Evolutionary conservation across 2,329 filamentous ascomycete species (phyloP).

Genomic region (Microcyclospora tardicrescens): DNA sequence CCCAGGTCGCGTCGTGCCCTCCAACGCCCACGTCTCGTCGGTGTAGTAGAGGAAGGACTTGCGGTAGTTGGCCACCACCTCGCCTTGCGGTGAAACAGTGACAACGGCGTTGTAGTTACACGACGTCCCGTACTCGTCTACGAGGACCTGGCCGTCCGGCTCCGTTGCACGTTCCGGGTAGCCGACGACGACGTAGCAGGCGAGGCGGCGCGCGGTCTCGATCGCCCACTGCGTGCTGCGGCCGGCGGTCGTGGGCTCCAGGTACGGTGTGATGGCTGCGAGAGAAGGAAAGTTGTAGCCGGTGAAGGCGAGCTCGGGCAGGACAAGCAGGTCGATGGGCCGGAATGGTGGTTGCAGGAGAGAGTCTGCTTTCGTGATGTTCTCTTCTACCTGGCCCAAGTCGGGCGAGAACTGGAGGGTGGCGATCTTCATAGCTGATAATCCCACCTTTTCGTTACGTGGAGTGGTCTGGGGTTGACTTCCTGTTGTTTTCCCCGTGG

Average conservation of each 20-base stretch:
- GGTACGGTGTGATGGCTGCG: slow-evolving; percentile 51
- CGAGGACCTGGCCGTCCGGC: neutral
- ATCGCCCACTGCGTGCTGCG: slow-evolving; percentile 60
- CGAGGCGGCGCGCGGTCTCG: slow-evolving; percentile 49
- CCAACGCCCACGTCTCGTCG: slow-evolving; percentile 48
- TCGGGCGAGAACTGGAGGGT: slow-evolving; percentile 61
- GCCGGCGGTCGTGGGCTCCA: slow-evolving; percentile 54
- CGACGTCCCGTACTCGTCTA: slow-evolving; percentile 3
- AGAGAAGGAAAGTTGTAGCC: slow-evolving; percentile 69
- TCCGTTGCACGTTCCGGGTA: slow-evolving; percentile 50
- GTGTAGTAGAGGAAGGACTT: slow-evolving; percentile 56
- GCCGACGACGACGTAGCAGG: slow-evolving; percentile 56
- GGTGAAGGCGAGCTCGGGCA: slow-evolving; percentile 66
- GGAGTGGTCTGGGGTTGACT: no score
- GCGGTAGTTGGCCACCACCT: slow-evolving; percentile 47
- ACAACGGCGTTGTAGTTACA: slow-evolving; percentile 46
- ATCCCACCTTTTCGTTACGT: no score
- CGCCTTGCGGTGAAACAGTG: slow-evolving; percentile 41
- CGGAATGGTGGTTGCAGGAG: slow-evolving; percentile 35
- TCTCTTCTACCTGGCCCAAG: slow-evolving; percentile 57
- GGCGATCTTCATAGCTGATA: slow-evolving; percentile 46
- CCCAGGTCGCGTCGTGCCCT: neutral
- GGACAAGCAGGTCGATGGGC: slow-evolving; percentile 53
- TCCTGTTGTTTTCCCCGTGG: no score
- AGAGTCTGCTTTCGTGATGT: slow-evolving; percentile 53